Conservation (phyloP, 192 early-diverging fungal genomes). For the Backusella parvicylindrica region DNA sequence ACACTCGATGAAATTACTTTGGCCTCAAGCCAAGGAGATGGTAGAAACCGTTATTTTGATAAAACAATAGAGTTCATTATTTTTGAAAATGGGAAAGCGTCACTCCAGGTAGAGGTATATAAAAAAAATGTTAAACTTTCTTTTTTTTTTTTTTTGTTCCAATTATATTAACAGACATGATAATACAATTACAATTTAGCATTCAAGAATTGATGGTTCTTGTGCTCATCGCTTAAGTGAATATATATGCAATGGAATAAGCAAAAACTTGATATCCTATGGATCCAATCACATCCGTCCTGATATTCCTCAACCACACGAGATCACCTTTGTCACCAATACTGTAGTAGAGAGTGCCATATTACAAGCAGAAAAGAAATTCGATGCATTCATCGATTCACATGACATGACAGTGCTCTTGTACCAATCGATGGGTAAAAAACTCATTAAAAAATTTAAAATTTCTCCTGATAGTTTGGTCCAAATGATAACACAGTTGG, state of each 20-base stretch:
- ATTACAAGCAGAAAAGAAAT: conserved; percentile 66
- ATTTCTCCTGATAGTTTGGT: conserved; percentile 74
- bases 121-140: neutral
- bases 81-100: conserved; percentile 96
- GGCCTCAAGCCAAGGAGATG: conserved; percentile 94
- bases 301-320: conserved; percentile 60
- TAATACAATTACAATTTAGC: conserved; percentile 29
- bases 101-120: conserved; percentile 82
- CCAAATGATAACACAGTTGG: conserved; percentile 95
- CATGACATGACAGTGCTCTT: conserved; percentile 81
- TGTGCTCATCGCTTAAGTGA: conserved; percentile 84
- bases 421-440: conserved; percentile 89
- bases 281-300: conserved; percentile 51
- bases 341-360: conserved; percentile 54
- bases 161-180: too few species aligned
- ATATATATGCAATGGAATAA: conserved; percentile 55
- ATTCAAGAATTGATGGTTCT: conserved; percentile 92
- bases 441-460: conserved; percentile 81
- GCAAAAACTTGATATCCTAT: conserved; percentile 68
- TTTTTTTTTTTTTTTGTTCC: too few species aligned
- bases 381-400: conserved; percentile 70
- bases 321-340: conserved; percentile 70
- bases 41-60: conserved; percentile 97
- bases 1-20: conserved; percentile 87
- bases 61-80: conserved; percentile 86